Conservation (phyloP, 2,329 filamentous ascomycete genomes). For the Elsinoe fawcettii region DNA sequence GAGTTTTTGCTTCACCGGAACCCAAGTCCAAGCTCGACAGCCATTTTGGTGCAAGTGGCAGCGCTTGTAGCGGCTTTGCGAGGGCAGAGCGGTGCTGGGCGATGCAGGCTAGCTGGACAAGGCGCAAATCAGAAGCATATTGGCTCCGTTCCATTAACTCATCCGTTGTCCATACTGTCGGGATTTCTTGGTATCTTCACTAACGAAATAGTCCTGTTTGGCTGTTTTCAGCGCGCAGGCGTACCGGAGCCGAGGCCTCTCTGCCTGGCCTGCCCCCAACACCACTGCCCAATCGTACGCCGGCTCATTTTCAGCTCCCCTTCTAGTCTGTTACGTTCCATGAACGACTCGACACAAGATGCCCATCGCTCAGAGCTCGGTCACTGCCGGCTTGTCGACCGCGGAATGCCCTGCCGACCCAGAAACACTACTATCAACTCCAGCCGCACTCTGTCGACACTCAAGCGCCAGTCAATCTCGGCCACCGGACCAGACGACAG, state of each 20-base stretch:
- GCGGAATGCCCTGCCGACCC: conserved; percentile 8
- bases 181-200: conserved; percentile 5
- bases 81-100: conserved; percentile 7
- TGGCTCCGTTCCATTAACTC: conserved; percentile 10
- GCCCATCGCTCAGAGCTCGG: conserved; percentile 9
- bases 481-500: conserved; percentile 10
- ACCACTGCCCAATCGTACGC: conserved; percentile 1
- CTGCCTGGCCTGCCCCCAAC: neutral
- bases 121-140: conserved; percentile 13
- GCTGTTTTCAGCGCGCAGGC: conserved; percentile 8
- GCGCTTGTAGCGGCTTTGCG: conserved; percentile 8
- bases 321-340: neutral
- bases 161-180: conserved; percentile 8
- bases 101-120: conserved; percentile 6
- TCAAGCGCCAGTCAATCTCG: conserved; percentile 15
- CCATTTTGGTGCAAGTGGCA: neutral
- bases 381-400: conserved; percentile 3
- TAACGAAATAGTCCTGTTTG: conserved; percentile 9
- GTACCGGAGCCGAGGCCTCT: conserved; percentile 6
- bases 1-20: conserved; percentile 10
- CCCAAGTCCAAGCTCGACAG: neutral
- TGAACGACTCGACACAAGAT: conserved; percentile 8
- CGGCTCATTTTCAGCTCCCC: neutral
- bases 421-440: neutral
- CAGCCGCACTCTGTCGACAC: conserved; percentile 7